Evolutionary conservation across 2,329 filamentous ascomycete genomes (phyloP).

Genomic region (Aspergillus tubingensis): DNA sequence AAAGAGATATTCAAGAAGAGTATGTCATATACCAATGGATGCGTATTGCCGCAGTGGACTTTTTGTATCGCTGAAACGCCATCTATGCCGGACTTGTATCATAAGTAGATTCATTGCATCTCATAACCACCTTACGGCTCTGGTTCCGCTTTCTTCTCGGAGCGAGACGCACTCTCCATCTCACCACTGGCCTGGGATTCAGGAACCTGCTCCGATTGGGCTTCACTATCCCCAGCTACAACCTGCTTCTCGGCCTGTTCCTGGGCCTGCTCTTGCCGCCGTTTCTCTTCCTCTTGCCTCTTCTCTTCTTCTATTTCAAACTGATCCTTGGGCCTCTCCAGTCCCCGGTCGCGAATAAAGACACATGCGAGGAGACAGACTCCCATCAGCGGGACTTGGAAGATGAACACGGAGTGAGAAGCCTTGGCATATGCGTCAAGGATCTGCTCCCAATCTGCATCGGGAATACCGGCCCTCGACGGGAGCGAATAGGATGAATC

Average conservation of each 20-base stretch:
- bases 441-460: slow-evolving; percentile 44
- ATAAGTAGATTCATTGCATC: not conserved
- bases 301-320: slow-evolving; percentile 29
- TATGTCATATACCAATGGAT: not conserved
- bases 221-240: not conserved
- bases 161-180: not conserved
- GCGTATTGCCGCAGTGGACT: not conserved
- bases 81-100: not conserved
- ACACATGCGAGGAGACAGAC: slow-evolving; percentile 53
- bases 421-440: slow-evolving; percentile 56
- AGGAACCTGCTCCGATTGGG: not conserved
- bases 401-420: slow-evolving; percentile 57
- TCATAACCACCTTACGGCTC: not conserved
- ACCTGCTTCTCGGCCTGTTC: slow-evolving; percentile 12
- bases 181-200: not conserved
- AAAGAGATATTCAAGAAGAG: not conserved
- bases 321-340: slow-evolving; percentile 41
- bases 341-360: slow-evolving; percentile 55
- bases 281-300: slow-evolving; percentile 13
- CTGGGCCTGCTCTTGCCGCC: slow-evolving; percentile 32
- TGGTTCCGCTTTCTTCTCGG: not conserved
- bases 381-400: slow-evolving; percentile 58
- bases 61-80: not conserved
- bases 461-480: slow-evolving; percentile 27
- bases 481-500: slow-evolving; percentile 45